Evolutionary conservation across 1,284 basidiomycete species (phyloP).

Genomic region (Gymnopus androsaceus): DNA sequence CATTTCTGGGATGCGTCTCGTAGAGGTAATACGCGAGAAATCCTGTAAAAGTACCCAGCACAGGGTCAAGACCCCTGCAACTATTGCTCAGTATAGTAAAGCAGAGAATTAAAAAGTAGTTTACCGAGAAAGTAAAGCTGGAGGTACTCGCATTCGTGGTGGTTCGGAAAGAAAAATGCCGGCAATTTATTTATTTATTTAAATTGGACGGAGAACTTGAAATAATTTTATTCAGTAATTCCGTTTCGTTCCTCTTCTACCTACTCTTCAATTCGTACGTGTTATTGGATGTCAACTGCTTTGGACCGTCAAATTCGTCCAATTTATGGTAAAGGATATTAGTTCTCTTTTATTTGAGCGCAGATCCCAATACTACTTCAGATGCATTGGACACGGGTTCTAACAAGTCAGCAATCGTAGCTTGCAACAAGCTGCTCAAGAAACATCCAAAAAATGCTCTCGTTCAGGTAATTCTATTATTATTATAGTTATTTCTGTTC

Average conservation of each 20-base stretch:
- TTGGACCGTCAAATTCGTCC: constrained; percentile 79
- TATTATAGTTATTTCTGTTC: constrained; percentile 8
- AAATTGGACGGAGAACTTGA: not conserved
- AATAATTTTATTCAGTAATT: constrained; percentile 9
- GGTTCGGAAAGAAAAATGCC: not conserved
- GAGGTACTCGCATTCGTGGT: constrained; percentile 23
- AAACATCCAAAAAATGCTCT: constrained; percentile 73
- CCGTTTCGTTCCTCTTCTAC: constrained; percentile 17
- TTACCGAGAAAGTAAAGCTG: constrained; percentile 55
- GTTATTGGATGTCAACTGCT: constrained; percentile 49
- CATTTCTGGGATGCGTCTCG: constrained; percentile 83
- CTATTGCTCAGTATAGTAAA: constrained; percentile 12
- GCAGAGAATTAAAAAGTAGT: constrained; percentile 19
- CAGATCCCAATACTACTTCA: constrained; percentile 31
- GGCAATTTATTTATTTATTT: not conserved
- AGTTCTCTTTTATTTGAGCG: constrained; percentile 9
- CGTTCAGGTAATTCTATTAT: constrained; percentile 58
- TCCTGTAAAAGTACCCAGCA: constrained; percentile 83
- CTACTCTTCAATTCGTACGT: not conserved
- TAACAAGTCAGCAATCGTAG: constrained; percentile 80
- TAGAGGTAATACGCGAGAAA: constrained; percentile 81
- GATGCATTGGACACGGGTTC: constrained; percentile 83
- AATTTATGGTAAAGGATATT: constrained; percentile 63
- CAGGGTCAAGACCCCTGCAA: constrained; percentile 63
- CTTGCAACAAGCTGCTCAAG: constrained; percentile 84